These are phyloP conservation scores for Gymnopus androsaceus DNA, from an alignment of 1,284 basidiomycete genomes.

Conservation along the genomic window DNA sequence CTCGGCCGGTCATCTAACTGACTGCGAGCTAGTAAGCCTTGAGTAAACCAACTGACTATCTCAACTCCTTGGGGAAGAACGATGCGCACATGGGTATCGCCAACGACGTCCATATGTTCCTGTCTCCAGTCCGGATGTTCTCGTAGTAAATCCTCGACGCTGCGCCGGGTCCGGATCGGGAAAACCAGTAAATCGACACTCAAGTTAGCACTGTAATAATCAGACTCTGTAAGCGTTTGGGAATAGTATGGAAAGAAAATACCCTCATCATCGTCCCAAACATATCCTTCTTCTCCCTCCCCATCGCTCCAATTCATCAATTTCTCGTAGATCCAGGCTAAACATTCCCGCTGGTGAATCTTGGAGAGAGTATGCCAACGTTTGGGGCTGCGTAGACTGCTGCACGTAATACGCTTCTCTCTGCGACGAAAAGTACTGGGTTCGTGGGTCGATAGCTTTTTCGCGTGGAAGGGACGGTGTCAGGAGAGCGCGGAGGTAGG, in stretches of 20 bases:
- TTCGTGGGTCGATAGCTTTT: conserved; percentile 34
- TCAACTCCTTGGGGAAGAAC: conserved; percentile 16
- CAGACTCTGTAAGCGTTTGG: not conserved
- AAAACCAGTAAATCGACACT: conserved; percentile 52
- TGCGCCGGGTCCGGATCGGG: conserved; percentile 45
- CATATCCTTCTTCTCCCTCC: too few relatives aligned
- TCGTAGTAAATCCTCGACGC: conserved; percentile 46
- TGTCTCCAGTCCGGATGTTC: not conserved
- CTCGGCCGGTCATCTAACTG: too few relatives aligned
- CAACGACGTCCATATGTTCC: not conserved
- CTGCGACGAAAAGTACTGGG: conserved; percentile 30
- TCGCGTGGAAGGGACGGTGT: conserved; percentile 35
- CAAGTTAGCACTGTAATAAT: conserved; percentile 41
- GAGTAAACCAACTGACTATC: too few relatives aligned
- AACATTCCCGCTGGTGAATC: conserved; percentile 53
- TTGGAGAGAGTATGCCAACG: conserved; percentile 52
- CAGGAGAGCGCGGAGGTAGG: conserved; percentile 28
- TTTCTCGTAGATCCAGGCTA: conserved; percentile 64
- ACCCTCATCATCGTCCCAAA: conserved; percentile 55
- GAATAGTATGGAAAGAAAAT: not conserved
- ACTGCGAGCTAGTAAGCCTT: too few relatives aligned
- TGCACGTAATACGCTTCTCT: conserved; percentile 44
- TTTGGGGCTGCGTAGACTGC: conserved; percentile 56
- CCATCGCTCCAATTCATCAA: conserved; percentile 52
- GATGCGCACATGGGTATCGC: conserved; percentile 17